Evolutionary conservation across 805 yeast species (phyloP), one percentile per base, ranked within the genome.

Genomic region (Lachancea waltii): DNA sequence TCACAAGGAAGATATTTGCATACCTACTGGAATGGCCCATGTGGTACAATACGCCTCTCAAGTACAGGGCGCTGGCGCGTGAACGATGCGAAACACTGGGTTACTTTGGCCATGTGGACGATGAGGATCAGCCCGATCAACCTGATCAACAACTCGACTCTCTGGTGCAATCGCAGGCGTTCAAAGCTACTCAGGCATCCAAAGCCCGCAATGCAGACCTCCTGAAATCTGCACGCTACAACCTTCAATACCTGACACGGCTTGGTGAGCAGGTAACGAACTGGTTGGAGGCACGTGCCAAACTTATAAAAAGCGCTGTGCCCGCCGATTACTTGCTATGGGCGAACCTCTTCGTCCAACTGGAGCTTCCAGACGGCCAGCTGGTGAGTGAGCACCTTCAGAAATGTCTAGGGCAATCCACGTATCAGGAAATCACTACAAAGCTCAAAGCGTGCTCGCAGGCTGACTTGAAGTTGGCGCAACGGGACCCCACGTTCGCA

Each of bases 21-120:
- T 48, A 62, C 3, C 69, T 74, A 40, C 57, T 81, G 14, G 81
- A 84, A 5, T 82, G 81, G 62, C 90, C 89, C 7, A 70, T 80
- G 73, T 84, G 81, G 72, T 81, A 81, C 53, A 74, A 73, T 43
- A 76, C 80, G 16, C 87, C 89, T 1, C 23, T 50, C 24, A 37
- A 37, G 14, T 39, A 45, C 23, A 38, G 60, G 30, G 30, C 47
- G 3, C 29, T 33, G 3, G 49, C 52, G 4, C 40, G 48, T 11
- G 34, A 42, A 17, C 25, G 41, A 22, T 53, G 59, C 26, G 47
- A 49, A 18, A 42, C 48, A 16, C 37, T 58, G 10, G 51, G 49
- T 0, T 44, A 48, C 30, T 19, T 44, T 13, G 42, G 38, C 3
- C 47, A 47, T 15, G 54, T 46, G 9, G 58, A 51, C 14, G 57